Evolutionary conservation across 1,139 yeast species (phyloP).

Genomic region (Taphrina wiesneri): DNA sequence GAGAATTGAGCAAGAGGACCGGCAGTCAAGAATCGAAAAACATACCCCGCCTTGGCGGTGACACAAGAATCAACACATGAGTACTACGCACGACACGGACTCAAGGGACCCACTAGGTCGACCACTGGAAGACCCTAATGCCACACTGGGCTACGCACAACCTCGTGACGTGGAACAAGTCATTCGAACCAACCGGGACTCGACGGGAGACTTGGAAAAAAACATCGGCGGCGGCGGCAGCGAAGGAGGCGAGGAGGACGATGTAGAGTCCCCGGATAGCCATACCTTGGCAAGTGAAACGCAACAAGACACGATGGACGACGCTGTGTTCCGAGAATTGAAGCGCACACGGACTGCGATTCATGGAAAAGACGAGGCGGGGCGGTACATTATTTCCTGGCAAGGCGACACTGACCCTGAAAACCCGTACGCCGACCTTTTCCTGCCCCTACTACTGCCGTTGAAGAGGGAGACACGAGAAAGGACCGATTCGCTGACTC

Average conservation of each 20-base stretch:
- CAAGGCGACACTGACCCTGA: slow-evolving; percentile 8
- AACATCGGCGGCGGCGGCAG: background rate
- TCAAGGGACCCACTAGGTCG: background rate
- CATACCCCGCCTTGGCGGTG: background rate
- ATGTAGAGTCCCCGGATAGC: background rate
- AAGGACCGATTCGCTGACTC: too few species aligned
- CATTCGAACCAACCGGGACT: background rate
- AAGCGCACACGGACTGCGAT: slow-evolving; percentile 2
- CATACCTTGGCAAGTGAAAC: background rate
- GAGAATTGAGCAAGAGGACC: too few species aligned
- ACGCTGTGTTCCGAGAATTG: background rate
- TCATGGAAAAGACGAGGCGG: slow-evolving; percentile 8
- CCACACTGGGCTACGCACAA: slow-evolving; percentile 6
- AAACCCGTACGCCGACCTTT: slow-evolving; percentile 8
- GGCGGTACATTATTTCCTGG: slow-evolving; percentile 17
- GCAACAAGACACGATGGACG: background rate
- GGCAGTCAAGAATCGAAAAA: too few species aligned
- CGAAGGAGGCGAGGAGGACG: background rate
- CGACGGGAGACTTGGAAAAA: background rate
- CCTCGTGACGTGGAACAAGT: slow-evolving; percentile 4
- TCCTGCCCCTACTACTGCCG: too few species aligned
- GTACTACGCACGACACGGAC: background rate
- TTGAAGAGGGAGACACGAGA: too few species aligned
- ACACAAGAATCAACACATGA: background rate
- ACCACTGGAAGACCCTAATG: background rate